phyloP scores from a whole-genome alignment of 176 grass and related monocot species.

The Otatea glauca region DNA sequence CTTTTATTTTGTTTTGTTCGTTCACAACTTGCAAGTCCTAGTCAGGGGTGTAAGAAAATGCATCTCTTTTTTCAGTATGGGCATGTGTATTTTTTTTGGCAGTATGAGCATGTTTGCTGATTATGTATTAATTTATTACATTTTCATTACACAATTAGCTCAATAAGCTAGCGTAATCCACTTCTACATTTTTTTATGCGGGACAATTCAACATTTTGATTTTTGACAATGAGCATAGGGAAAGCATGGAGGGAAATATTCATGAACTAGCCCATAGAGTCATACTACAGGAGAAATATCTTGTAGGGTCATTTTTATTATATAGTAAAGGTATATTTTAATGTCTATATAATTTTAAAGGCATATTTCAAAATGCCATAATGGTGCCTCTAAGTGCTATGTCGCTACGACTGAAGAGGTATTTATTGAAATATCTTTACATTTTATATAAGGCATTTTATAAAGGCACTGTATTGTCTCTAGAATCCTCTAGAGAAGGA shows the following conservation, averaged over 20 bases:
- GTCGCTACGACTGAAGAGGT: no score
- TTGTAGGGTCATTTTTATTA: no score
- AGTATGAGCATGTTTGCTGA: neutral
- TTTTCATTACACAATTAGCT: neutral
- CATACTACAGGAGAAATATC: no score
- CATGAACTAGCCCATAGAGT: neutral
- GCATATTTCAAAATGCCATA: no score
- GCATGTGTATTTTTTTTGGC: neutral
- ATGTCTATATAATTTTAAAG: no score
- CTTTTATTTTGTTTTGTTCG: neutral
- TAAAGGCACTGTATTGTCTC: no score
- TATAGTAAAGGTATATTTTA: no score
- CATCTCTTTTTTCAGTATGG: neutral
- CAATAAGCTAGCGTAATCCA: neutral
- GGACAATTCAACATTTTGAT: neutral
- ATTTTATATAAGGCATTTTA: no score
- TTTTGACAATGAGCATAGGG: neutral
- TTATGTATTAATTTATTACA: neutral
- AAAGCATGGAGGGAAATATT: neutral
- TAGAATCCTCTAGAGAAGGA: no score
- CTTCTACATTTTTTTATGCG: neutral
- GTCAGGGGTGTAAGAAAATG: constrained; percentile 14
- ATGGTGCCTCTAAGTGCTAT: no score
- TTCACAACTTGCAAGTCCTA: constrained; percentile 28
- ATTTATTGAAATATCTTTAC: no score